Conservation (phyloP, 192 early-diverging fungal species). For the Rhizophagus prolifer region DNA sequence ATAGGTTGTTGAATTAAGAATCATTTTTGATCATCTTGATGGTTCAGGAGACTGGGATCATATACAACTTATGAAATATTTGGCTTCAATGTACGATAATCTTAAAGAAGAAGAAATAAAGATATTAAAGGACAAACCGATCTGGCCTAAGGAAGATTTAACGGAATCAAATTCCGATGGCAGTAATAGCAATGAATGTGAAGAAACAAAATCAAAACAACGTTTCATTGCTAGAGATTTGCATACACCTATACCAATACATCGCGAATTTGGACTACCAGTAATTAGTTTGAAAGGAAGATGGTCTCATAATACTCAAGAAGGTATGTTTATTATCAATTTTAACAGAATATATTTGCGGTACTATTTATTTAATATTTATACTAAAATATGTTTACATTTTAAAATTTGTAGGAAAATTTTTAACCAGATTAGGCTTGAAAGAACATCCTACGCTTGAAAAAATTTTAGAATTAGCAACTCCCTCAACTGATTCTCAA, state of each 20-base stretch:
- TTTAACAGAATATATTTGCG: too few species aligned
- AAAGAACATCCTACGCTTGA: constrained; percentile 41
- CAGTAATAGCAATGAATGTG: too few species aligned
- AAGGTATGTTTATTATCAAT: constrained; percentile 21
- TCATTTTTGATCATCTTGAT: constrained; percentile 77
- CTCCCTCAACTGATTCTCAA: constrained; percentile 29
- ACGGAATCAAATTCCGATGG: constrained; percentile 1
- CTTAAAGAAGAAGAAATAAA: constrained; percentile 60
- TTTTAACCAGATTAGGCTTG: constrained; percentile 54
- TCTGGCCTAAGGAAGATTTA: constrained; percentile 65
- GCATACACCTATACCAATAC: constrained; percentile 61
- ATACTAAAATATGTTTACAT: too few species aligned
- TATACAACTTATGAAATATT: constrained; percentile 77
- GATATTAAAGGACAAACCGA: constrained; percentile 57
- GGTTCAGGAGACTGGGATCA: constrained; percentile 80
- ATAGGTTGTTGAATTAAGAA: constrained; percentile 76
- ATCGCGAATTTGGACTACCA: constrained; percentile 61
- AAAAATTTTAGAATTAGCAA: constrained; percentile 41
- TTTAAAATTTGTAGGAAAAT: constrained; percentile 36
- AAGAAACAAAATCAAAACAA: too few species aligned
- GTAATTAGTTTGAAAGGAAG: constrained; percentile 66
- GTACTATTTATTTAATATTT: too few species aligned
- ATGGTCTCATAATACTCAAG: constrained; percentile 34
- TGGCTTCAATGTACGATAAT: constrained; percentile 54
- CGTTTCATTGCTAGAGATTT: constrained; percentile 57